Conservation (phyloP, 2,329 filamentous ascomycete genomes). For the Sordariomycetes sp. region DNA sequence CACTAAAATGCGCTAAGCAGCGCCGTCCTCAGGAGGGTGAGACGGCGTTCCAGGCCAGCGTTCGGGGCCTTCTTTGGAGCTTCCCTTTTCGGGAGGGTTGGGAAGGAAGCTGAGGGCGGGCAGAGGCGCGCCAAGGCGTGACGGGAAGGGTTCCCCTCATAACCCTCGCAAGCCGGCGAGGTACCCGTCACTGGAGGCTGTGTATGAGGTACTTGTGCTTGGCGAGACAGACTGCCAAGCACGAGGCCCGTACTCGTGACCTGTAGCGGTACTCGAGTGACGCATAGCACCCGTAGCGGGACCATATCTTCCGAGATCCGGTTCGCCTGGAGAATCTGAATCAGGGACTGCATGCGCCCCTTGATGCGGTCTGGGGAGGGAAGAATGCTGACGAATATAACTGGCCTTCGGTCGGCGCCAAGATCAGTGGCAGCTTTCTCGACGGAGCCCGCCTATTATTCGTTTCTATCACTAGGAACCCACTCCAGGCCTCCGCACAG, state of each 20-base stretch:
- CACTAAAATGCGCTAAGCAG: not conserved
- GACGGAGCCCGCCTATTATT: too few species aligned
- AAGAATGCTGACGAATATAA: too few species aligned
- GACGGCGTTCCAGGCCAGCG: not conserved
- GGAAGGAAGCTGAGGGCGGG: not conserved
- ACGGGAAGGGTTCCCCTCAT: not conserved
- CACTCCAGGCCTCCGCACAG: too few species aligned
- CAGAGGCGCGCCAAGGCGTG: not conserved
- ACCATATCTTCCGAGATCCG: not conserved
- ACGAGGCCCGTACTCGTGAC: not conserved
- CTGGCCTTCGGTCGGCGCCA: too few species aligned
- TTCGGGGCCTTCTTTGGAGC: not conserved
- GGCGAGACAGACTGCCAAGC: not conserved
- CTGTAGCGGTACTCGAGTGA: not conserved
- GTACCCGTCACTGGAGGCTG: too few species aligned
- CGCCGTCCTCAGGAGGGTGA: not conserved
- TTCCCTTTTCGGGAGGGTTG: not conserved
- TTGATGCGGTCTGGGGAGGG: not conserved
- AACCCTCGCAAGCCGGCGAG: too few species aligned
- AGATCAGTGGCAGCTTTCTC: too few species aligned
- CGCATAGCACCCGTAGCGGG: not conserved
- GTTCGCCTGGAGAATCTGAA: not conserved
- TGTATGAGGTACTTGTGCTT: too few species aligned
- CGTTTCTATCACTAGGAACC: too few species aligned
- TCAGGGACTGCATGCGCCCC: not conserved